phyloP scores from a whole-genome alignment of 1,284 basidiomycete species.

The Heterobasidion irregulare region DNA sequence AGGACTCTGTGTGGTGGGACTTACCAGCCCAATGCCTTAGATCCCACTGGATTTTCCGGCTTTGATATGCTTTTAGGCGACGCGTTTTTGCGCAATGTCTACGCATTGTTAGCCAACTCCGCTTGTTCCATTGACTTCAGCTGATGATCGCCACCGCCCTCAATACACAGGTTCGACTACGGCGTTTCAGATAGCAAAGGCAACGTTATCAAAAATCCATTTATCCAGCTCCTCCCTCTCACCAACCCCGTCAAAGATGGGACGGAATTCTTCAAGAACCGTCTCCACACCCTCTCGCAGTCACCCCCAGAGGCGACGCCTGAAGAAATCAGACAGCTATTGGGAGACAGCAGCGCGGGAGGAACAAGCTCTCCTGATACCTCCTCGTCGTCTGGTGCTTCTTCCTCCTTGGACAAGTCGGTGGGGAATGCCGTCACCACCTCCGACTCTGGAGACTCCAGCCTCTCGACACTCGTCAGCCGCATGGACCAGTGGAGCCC shows the following conservation, averaged over 20 bases:
- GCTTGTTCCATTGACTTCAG: neutral
- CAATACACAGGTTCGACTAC: constrained; percentile 1
- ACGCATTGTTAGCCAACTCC: constrained; percentile 23
- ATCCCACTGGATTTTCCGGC: constrained; percentile 3
- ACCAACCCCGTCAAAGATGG: neutral
- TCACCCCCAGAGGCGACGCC: neutral
- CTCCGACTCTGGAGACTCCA: neutral
- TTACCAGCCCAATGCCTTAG: constrained; percentile 13
- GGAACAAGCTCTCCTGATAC: neutral
- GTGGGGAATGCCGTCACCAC: neutral
- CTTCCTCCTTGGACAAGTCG: neutral
- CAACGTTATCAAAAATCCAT: neutral
- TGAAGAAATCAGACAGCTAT: neutral
- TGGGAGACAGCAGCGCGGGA: neutral
- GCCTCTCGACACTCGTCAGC: neutral
- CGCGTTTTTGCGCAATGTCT: constrained; percentile 30
- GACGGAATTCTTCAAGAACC: neutral
- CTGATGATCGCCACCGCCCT: neutral
- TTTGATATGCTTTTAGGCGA: constrained; percentile 30
- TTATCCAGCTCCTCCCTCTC: neutral
- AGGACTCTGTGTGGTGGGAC: constrained; percentile 16
- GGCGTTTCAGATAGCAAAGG: neutral
- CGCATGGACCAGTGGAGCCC: neutral
- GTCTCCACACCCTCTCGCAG: neutral
- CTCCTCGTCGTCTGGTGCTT: neutral